phyloP scores from a whole-genome alignment of 179 eudicot genomes.

The Nepenthes alata region DNA sequence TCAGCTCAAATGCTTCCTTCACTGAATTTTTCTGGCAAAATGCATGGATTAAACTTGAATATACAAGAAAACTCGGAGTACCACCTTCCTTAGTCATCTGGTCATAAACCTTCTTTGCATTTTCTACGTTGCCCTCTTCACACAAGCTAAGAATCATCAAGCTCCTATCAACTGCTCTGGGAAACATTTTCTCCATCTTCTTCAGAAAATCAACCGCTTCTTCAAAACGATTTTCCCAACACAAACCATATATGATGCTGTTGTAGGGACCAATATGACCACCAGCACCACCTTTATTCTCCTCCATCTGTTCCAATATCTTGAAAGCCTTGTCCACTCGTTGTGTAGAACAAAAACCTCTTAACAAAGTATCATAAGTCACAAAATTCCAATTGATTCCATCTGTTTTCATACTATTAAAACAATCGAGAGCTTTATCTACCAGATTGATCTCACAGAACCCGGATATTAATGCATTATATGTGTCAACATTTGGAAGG shows the following conservation, averaged over 20 bases:
- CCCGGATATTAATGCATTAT: slow-evolving; percentile 57
- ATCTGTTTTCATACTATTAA: slow-evolving; percentile 63
- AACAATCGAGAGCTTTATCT: slow-evolving; percentile 66
- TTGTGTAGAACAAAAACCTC: slow-evolving; percentile 57
- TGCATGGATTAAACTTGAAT: slow-evolving; percentile 40
- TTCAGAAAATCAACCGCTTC: slow-evolving; percentile 51
- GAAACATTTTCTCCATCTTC: slow-evolving; percentile 57
- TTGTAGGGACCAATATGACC: slow-evolving; percentile 65
- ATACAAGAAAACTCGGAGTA: slow-evolving; percentile 56
- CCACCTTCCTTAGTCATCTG: slow-evolving; percentile 52
- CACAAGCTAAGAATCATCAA: slow-evolving; percentile 36
- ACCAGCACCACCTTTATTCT: slow-evolving; percentile 31
- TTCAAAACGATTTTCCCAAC: slow-evolving; percentile 27
- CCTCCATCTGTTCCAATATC: slow-evolving; percentile 68
- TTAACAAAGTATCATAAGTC: slow-evolving; percentile 50
- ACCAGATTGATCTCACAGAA: slow-evolving; percentile 49
- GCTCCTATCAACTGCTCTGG: slow-evolving; percentile 64
- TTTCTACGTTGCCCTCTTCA: slow-evolving; percentile 28
- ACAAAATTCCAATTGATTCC: slow-evolving; percentile 47
- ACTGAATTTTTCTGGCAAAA: slow-evolving; percentile 26
- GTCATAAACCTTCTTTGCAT: slow-evolving; percentile 42
- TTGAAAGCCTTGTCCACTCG: slow-evolving; percentile 41
- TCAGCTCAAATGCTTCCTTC: slow-evolving; percentile 53
- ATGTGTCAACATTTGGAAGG: slow-evolving; percentile 72
- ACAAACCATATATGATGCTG: slow-evolving; percentile 58